Conservation (phyloP, 2,329 filamentous ascomycete species). For the Ophiostoma tasmaniense region DNA sequence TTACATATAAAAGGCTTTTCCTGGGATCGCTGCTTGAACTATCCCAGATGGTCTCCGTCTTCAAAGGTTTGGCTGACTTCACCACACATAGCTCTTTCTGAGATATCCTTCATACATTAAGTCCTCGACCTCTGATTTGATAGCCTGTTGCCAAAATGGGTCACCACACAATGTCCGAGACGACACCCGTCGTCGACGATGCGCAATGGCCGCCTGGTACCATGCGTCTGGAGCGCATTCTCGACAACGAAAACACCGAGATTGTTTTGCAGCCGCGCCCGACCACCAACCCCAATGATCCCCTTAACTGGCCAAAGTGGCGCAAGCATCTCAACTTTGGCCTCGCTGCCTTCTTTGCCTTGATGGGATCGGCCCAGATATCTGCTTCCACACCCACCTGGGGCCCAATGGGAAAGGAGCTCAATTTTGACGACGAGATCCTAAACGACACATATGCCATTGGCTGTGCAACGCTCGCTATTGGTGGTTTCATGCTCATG, state of each 20-base stretch:
- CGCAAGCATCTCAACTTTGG: constrained; percentile 31
- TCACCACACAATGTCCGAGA: not conserved
- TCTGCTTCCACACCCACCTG: constrained; percentile 25
- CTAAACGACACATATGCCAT: constrained; percentile 27
- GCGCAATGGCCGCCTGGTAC: constrained; percentile 16
- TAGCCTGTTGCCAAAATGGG: not conserved
- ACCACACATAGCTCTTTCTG: not conserved
- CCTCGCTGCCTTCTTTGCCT: constrained; percentile 33
- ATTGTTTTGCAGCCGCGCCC: constrained; percentile 41
- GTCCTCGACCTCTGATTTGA: not conserved
- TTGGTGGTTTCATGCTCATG: constrained; percentile 30
- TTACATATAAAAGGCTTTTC: not conserved
- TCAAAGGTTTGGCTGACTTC: not conserved
- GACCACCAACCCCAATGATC: constrained; percentile 39
- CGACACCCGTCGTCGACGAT: constrained; percentile 7
- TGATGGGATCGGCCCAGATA: constrained; percentile 31
- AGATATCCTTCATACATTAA: not conserved
- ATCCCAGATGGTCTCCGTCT: not conserved
- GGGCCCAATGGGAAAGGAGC: constrained; percentile 3
- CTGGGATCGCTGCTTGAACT: not conserved
- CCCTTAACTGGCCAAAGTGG: constrained; percentile 37
- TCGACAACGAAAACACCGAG: constrained; percentile 4
- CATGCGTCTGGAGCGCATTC: constrained; percentile 8
- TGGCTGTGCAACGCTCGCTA: constrained; percentile 29
- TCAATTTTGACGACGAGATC: constrained; percentile 26